Conservation (phyloP, 2,329 filamentous ascomycete genomes). For the Anthostomella pinea region DNA sequence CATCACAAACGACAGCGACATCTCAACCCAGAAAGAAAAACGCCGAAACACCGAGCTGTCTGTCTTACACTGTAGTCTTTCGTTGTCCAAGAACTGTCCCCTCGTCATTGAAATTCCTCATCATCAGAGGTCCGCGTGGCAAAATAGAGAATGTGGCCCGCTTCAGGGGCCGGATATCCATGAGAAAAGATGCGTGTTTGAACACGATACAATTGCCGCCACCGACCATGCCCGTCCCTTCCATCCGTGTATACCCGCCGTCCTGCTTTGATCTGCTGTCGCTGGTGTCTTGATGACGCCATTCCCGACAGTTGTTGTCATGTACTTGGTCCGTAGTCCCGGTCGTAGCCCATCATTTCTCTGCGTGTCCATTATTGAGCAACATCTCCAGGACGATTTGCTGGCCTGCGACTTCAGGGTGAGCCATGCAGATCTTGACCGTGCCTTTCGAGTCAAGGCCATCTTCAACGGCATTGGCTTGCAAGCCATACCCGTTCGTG, state of each 20-base stretch:
- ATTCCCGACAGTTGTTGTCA: too few species aligned
- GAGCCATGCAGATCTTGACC: slow-evolving; percentile 92
- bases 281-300: too few species aligned
- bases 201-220: neutral
- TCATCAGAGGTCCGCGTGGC: too few species aligned
- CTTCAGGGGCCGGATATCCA: slow-evolving; percentile 1
- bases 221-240: neutral
- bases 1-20: neutral
- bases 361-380: slow-evolving; percentile 78
- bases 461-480: slow-evolving; percentile 34
- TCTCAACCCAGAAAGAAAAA: neutral
- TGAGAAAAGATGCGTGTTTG: neutral
- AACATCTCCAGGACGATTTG: slow-evolving; percentile 92
- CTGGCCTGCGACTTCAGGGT: slow-evolving; percentile 78
- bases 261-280: too few species aligned
- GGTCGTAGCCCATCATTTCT: slow-evolving; percentile 37
- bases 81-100: neutral
- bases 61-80: neutral
- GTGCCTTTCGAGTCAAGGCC: slow-evolving; percentile 61
- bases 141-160: neutral
- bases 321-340: slow-evolving; percentile 5
- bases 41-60: neutral
- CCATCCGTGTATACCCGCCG: too few species aligned
- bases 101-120: too few species aligned
- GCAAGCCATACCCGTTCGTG: slow-evolving; percentile 28